phyloP scores from a whole-genome alignment of 108 stramenopile species.

The Aureococcus anophagefferens region DNA sequence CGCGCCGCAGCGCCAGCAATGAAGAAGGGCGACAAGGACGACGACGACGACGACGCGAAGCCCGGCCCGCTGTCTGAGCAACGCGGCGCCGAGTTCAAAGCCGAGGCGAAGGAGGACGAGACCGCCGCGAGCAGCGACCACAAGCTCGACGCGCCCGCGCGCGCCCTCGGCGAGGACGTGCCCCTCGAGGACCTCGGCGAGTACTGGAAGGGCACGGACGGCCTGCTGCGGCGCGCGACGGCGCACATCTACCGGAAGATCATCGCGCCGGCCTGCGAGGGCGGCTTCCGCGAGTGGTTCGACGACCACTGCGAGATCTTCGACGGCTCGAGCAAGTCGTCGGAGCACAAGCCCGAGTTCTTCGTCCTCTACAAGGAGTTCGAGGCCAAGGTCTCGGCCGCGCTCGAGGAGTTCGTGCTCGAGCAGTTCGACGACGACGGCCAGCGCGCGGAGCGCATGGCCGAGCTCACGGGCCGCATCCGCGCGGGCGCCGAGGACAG shows the following conservation, averaged over 20 bases:
- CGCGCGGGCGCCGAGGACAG: neutral
- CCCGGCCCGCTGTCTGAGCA: too few species aligned
- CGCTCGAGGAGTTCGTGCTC: neutral
- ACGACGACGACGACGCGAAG: too few species aligned
- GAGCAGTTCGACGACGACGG: neutral
- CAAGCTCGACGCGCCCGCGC: too few species aligned
- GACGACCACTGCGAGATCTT: neutral
- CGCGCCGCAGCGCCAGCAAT: too few species aligned
- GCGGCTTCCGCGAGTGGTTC: neutral
- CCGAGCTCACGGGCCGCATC: neutral
- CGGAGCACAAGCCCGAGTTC: neutral
- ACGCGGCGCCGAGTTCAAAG: too few species aligned
- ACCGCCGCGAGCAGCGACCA: too few species aligned
- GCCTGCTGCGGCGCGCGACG: neutral
- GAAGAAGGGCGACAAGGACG: too few species aligned
- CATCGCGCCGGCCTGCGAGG: neutral
- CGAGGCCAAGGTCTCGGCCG: neutral
- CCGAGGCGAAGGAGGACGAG: too few species aligned
- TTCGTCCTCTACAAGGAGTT: neutral
- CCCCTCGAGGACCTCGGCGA: neutral
- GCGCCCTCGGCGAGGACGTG: too few species aligned
- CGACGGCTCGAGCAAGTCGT: neutral
- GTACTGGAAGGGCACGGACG: neutral
- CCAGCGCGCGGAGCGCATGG: neutral
- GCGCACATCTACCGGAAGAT: neutral